phyloP scores from a whole-genome alignment of 768 basidiomycete genomes.

The Nidularia sp. region DNA sequence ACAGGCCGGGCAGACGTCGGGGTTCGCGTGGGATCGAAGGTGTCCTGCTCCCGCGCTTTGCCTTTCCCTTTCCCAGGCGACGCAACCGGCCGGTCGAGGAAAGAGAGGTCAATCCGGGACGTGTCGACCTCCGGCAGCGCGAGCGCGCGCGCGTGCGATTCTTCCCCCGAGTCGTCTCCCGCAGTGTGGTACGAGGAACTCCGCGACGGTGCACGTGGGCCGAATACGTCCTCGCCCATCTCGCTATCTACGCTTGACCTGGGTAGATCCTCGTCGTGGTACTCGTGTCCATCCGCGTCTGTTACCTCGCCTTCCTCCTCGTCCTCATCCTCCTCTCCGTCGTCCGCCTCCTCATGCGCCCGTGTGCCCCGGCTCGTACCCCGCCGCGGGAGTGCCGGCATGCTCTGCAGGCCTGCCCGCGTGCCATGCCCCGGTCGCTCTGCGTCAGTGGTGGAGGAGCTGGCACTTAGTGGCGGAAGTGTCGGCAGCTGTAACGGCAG shows the following conservation, averaged over 20 bases:
- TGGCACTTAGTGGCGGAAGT: constrained; percentile 12
- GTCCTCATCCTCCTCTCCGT: constrained; percentile 7
- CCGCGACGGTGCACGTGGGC: constrained; percentile 6
- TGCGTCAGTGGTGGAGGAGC: background rate
- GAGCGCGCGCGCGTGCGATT: constrained; percentile 1
- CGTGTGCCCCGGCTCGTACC: constrained; percentile 20
- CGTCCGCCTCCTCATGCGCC: constrained; percentile 28
- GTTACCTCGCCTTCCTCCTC: constrained; percentile 25
- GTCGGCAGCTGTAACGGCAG: constrained; percentile 46
- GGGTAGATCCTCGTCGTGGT: constrained; percentile 18
- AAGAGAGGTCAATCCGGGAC: constrained; percentile 26
- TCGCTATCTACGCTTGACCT: constrained; percentile 15
- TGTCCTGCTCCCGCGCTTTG: background rate
- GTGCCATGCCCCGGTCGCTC: no score
- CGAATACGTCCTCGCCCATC: constrained; percentile 7
- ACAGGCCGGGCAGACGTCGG: background rate
- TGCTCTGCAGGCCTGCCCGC: constrained; percentile 30
- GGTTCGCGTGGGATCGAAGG: background rate
- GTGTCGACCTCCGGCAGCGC: constrained; percentile 23
- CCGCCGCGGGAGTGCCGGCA: constrained; percentile 41
- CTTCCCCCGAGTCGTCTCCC: background rate
- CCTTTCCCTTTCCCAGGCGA: constrained; percentile 16
- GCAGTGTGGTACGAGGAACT: constrained; percentile 19
- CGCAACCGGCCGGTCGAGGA: constrained; percentile 16
- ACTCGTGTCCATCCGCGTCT: constrained; percentile 22